Percentiles rank a stretch among this genome's conserved stretches.
phyloP scores from a whole-genome alignment of 1,284 basidiomycete genomes.

The Athelia psychrophila region DNA sequence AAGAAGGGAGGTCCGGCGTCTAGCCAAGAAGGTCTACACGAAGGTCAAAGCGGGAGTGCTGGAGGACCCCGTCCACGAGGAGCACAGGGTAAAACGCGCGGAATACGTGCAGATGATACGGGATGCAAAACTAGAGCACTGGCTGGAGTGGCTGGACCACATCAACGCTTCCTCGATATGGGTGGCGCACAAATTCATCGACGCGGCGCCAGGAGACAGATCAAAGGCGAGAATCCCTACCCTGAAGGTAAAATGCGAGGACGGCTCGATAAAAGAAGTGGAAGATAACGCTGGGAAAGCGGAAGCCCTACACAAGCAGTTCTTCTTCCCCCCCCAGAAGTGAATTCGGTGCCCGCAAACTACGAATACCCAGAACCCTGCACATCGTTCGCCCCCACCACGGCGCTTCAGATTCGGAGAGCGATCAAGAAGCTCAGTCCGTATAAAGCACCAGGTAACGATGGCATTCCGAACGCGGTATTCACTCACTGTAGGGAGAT shows the following conservation, averaged over 20 bases:
- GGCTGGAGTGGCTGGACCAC: neutral
- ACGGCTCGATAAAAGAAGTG: neutral
- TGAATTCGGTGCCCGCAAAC: neutral
- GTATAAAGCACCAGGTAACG: slow-evolving; percentile 34
- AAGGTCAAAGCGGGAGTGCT: neutral
- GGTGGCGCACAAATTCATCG: neutral
- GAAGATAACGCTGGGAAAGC: neutral
- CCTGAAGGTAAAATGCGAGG: neutral
- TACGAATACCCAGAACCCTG: neutral
- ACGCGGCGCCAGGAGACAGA: neutral
- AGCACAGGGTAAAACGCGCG: neutral
- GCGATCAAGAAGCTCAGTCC: slow-evolving; percentile 11
- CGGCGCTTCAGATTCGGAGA: neutral
- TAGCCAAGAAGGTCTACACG: neutral
- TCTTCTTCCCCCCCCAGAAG: neutral
- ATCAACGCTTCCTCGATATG: neutral
- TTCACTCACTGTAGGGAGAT: slow-evolving; percentile 20
- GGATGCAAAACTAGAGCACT: neutral
- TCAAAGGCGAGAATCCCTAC: neutral
- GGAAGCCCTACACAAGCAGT: neutral
- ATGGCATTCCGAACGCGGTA: slow-evolving; percentile 33
- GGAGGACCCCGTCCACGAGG: neutral
- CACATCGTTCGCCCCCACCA: neutral
- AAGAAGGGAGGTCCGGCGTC: neutral
- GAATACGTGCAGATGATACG: neutral